Percentiles rank a stretch among this genome's conserved stretches.
These are phyloP conservation scores for Sanghuangporus baumii DNA, from an alignment of 1,284 basidiomycete genomes.

Conservation along the genomic window DNA sequence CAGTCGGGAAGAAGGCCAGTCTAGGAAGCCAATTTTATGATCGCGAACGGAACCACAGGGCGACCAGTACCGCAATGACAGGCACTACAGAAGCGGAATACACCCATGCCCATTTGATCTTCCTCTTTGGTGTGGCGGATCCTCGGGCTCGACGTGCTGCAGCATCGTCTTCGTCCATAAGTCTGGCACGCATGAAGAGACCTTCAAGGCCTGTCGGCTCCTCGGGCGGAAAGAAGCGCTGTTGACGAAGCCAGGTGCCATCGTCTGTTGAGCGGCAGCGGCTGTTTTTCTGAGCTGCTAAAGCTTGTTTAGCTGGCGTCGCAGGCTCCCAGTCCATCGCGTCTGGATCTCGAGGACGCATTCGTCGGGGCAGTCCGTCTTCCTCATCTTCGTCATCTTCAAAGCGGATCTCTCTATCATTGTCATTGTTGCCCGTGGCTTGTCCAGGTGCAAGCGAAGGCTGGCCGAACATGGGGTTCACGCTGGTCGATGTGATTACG, in stretches of 20 bases:
- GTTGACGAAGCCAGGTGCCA: slow-evolving; percentile 37
- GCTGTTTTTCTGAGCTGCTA: not conserved
- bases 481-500: slow-evolving; percentile 29
- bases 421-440: slow-evolving; percentile 20
- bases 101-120: slow-evolving; percentile 32
- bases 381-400: not conserved
- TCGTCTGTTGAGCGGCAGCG: slow-evolving; percentile 9
- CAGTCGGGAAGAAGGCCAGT: too few species aligned
- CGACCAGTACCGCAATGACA: slow-evolving; percentile 16
- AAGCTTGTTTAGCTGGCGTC: slow-evolving; percentile 19
- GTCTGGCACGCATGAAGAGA: slow-evolving; percentile 59
- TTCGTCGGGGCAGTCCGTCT: slow-evolving; percentile 14
- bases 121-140: not conserved
- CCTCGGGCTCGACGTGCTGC: not conserved
- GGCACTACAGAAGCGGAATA: slow-evolving; percentile 32
- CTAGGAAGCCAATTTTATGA: not conserved
- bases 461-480: slow-evolving; percentile 58
- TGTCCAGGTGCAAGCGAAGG: slow-evolving; percentile 39
- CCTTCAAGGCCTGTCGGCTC: slow-evolving; percentile 72
- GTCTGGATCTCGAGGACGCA: slow-evolving; percentile 35
- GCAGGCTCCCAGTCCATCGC: slow-evolving; percentile 69
- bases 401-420: not conserved
- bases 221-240: slow-evolving; percentile 71
- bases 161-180: slow-evolving; percentile 38
- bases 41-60: slow-evolving; percentile 3